Conservation (phyloP, 176 grass and related monocot genomes). For the Zea luxurians region DNA sequence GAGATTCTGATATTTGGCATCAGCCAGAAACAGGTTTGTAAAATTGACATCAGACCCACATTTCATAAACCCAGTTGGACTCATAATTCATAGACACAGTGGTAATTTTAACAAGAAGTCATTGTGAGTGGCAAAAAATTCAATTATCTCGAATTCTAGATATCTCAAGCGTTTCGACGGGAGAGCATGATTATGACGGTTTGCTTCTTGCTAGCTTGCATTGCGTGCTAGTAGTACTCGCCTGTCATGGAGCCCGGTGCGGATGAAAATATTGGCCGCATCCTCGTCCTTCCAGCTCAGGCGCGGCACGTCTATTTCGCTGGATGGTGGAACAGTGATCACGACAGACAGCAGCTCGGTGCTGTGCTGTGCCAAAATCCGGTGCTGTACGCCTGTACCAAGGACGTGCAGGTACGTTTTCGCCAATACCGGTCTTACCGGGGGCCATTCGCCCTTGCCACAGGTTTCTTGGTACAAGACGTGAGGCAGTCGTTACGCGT, state of each 20-base stretch:
- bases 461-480: not conserved
- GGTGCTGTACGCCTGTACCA: no score
- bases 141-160: no score
- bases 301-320: not conserved
- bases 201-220: conserved; percentile 10
- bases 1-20: no score
- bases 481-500: not conserved
- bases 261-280: conserved; percentile 8
- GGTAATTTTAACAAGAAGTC: no score
- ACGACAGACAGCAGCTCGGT: no score
- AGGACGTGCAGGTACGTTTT: no score
- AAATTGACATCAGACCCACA: no score
- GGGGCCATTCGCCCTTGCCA: not conserved
- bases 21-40: no score
- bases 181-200: not conserved
- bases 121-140: no score
- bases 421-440: no score
- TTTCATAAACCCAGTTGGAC: no score
- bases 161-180: not conserved
- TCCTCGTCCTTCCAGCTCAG: conserved; percentile 1
- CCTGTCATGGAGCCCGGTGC: conserved; percentile 28
- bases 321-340: not conserved
- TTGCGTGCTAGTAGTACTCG: not conserved
- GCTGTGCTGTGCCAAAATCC: not conserved
- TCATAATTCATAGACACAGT: no score